These are phyloP conservation scores for Arabis alpina DNA, from an alignment of 345 rosid species.

Conservation along the genomic window DNA sequence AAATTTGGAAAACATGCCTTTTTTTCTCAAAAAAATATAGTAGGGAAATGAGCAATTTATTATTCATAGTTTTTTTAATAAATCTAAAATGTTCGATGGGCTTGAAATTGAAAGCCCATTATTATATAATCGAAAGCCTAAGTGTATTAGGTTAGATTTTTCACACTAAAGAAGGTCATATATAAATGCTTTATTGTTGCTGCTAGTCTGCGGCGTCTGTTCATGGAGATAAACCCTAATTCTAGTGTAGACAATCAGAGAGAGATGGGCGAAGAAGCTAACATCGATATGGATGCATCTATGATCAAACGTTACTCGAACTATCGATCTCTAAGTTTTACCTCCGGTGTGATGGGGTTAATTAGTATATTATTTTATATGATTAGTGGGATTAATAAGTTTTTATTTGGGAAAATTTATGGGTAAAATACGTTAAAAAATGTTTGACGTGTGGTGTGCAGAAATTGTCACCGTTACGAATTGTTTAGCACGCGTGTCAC, in stretches of 20 bases:
- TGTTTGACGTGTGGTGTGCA: neutral
- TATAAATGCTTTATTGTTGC: slow-evolving; percentile 2
- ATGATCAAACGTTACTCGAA: too few relatives aligned
- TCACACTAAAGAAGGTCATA: neutral
- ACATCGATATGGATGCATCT: slow-evolving; percentile 13
- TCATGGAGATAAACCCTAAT: slow-evolving; percentile 17
- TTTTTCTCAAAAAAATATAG: too few relatives aligned
- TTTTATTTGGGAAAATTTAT: neutral
- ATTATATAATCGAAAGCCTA: neutral
- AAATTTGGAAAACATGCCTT: too few relatives aligned
- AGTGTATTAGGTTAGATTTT: slow-evolving; percentile 12
- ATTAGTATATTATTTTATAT: too few relatives aligned
- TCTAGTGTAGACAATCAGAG: slow-evolving; percentile 1
- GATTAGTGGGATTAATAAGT: too few relatives aligned
- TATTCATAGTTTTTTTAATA: too few relatives aligned
- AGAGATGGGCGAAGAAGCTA: slow-evolving; percentile 52
- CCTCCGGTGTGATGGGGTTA: too few relatives aligned
- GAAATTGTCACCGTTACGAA: slow-evolving; percentile 8
- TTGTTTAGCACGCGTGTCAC: slow-evolving; percentile 31
- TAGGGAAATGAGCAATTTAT: too few relatives aligned
- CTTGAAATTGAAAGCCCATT: neutral
- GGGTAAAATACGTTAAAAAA: slow-evolving; percentile 28
- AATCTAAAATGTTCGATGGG: too few relatives aligned
- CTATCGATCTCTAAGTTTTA: too few relatives aligned
- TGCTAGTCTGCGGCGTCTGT: neutral